Evolutionary conservation across 2,329 filamentous ascomycete species (phyloP).

Genomic region (Gliomastix tumulicola): DNA sequence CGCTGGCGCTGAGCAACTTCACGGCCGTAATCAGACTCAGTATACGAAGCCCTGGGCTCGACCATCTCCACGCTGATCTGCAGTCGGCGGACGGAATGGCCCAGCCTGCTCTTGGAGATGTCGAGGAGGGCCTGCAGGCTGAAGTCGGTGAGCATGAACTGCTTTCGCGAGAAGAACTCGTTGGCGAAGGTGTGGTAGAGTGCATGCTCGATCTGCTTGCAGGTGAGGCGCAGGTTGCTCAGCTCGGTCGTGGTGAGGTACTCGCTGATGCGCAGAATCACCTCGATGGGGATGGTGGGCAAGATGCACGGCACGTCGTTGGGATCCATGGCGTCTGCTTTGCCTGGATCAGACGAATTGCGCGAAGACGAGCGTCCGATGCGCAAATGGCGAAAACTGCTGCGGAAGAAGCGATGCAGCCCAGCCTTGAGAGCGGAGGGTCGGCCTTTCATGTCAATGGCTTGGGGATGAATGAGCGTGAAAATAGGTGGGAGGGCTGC

Average conservation of each 20-base stretch:
- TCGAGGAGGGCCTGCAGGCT: constrained; percentile 48
- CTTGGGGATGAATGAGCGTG: no score
- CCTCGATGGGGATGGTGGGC: constrained; percentile 55
- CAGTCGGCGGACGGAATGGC: constrained; percentile 26
- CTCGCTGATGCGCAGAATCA: constrained; percentile 47
- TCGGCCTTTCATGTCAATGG: no score
- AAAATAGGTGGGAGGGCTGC: no score
- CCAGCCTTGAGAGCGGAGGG: no score
- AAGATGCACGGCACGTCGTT: no score
- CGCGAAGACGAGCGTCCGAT: no score
- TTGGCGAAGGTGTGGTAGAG: constrained; percentile 48
- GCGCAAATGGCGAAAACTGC: no score
- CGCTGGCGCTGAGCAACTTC: no score
- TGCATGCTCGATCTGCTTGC: constrained; percentile 44
- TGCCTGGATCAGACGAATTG: no score
- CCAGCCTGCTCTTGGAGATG: constrained; percentile 40
- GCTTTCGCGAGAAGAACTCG: constrained; percentile 59
- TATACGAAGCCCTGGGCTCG: neutral
- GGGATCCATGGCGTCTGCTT: no score
- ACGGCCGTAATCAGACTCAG: constrained; percentile 1
- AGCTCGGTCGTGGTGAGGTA: constrained; percentile 50
- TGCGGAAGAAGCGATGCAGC: no score
- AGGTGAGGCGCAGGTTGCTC: constrained; percentile 44
- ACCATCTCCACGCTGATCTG: constrained; percentile 12
- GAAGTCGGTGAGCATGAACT: constrained; percentile 55